A percentile compares a stretch with the other conserved stretches of the same genome.
Conservation (phyloP, 1,139 yeast genomes). For the Candida sp. region DNA sequence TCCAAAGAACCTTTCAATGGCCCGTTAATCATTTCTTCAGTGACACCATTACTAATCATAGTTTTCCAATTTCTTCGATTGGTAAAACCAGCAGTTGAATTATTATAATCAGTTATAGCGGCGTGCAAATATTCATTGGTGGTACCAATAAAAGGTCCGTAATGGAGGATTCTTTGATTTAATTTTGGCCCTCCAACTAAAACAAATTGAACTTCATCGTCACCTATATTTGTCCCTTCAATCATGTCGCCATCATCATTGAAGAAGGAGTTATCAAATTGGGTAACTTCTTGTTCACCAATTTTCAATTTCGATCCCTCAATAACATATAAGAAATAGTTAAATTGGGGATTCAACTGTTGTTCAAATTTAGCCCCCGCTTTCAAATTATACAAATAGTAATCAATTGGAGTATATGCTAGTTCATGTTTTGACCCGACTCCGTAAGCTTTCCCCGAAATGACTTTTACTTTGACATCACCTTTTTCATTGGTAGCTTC, state of each 20-base stretch:
- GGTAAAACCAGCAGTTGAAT: slow-evolving; percentile 71
- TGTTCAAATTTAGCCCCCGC: slow-evolving; percentile 72
- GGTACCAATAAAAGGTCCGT: slow-evolving; percentile 87
- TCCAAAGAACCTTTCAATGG: slow-evolving; percentile 34
- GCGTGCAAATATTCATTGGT: slow-evolving; percentile 57
- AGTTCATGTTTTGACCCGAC: slow-evolving; percentile 71
- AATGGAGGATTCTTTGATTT: slow-evolving; percentile 77
- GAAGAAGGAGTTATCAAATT: slow-evolving; percentile 59
- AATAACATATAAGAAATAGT: slow-evolving; percentile 69
- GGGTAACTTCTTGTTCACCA: slow-evolving; percentile 39
- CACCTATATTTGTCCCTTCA: slow-evolving; percentile 34
- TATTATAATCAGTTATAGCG: slow-evolving; percentile 71
- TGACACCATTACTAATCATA: slow-evolving; percentile 61
- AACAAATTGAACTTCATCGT: slow-evolving; percentile 49
- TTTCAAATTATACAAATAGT: slow-evolving; percentile 63
- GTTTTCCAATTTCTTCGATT: slow-evolving; percentile 66
- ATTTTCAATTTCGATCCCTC: slow-evolving; percentile 56
- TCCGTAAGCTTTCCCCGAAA: slow-evolving; percentile 77
- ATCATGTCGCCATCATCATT: slow-evolving; percentile 63
- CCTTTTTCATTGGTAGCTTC: slow-evolving; percentile 60
- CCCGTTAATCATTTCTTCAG: slow-evolving; percentile 41
- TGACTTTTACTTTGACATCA: slow-evolving; percentile 65
- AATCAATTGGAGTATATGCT: slow-evolving; percentile 83
- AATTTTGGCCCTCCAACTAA: slow-evolving; percentile 75
- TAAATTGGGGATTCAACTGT: slow-evolving; percentile 58